These are phyloP conservation scores for Spizellomyces sp. DNA, from an alignment of 192 early-diverging fungal species.

Conservation along the genomic window DNA sequence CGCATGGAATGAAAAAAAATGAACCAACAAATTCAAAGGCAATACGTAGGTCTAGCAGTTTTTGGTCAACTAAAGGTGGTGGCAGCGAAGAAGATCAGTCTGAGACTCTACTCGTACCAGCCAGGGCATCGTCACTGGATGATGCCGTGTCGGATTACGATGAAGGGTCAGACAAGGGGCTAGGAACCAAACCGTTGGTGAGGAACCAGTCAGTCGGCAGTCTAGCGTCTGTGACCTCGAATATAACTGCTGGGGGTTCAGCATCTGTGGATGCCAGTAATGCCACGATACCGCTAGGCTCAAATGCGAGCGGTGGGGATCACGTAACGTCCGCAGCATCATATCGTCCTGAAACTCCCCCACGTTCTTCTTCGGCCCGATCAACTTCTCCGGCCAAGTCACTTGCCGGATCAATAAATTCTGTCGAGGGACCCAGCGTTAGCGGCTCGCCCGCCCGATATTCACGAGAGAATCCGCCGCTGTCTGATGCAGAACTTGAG, in stretches of 20 bases:
- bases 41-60: neutral
- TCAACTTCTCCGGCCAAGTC: neutral
- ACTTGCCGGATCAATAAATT: neutral
- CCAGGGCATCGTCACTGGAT: neutral
- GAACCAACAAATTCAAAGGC: neutral
- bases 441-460: neutral
- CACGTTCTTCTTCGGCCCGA: neutral
- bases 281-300: neutral
- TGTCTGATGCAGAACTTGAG: constrained; percentile 39
- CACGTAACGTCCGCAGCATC: too few species aligned
- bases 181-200: neutral
- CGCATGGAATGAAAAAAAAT: constrained; percentile 4
- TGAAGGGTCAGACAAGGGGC: too few species aligned
- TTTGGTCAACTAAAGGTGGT: neutral
- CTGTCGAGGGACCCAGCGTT: too few species aligned
- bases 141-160: neutral
- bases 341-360: neutral
- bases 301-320: neutral
- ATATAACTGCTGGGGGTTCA: too few species aligned
- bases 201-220: too few species aligned
- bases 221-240: too few species aligned
- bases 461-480: constrained; percentile 1
- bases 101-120: neutral
- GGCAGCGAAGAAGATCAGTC: neutral
- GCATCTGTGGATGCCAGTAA: too few species aligned